Evolutionary conservation across 2,329 filamentous ascomycete species (phyloP).

Genomic region (Plenodomus biglobosus): DNA sequence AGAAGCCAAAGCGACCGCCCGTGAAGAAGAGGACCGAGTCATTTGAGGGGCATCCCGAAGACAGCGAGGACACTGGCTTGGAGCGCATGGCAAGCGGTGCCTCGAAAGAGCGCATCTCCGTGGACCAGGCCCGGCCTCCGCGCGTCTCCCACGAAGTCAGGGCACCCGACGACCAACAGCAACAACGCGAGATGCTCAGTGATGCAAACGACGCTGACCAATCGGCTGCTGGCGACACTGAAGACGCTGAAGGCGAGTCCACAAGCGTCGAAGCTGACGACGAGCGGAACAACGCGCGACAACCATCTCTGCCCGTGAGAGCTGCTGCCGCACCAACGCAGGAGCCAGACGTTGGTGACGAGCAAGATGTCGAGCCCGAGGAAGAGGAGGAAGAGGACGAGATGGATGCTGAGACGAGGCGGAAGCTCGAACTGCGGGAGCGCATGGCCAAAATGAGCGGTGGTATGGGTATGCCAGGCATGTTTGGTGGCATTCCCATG

Average conservation of each 20-base stretch:
- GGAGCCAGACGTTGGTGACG: constrained; percentile 52
- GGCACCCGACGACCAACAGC: constrained; percentile 44
- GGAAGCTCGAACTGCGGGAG: constrained; percentile 84
- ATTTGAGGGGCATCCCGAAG: constrained; percentile 34
- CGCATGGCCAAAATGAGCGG: constrained; percentile 99
- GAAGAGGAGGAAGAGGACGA: constrained; percentile 72
- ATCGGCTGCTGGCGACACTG: constrained; percentile 63
- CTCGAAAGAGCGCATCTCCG: constrained; percentile 41
- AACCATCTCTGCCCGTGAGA: constrained; percentile 17
- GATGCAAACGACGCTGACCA: constrained; percentile 68
- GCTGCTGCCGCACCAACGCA: constrained; percentile 46
- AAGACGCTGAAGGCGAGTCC: constrained; percentile 62
- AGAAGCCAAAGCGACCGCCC: constrained; percentile 76
- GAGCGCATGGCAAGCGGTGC: constrained; percentile 43
- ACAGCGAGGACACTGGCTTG: constrained; percentile 41
- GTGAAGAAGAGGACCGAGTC: constrained; percentile 65
- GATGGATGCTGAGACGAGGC: constrained; percentile 80
- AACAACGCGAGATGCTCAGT: constrained; percentile 57
- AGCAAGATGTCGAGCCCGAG: constrained; percentile 54
- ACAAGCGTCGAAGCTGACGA: constrained; percentile 77
- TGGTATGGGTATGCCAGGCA: constrained; percentile 93
- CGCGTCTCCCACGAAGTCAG: constrained; percentile 43
- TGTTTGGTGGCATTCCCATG: constrained; percentile 75
- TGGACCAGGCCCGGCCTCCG: constrained; percentile 45
- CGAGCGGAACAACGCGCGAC: constrained; percentile 48